A percentile compares a stretch with the other conserved stretches of the same genome.
Evolutionary conservation across 345 rosid genomes (phyloP).

Genomic region (Moricandia arvensis): DNA sequence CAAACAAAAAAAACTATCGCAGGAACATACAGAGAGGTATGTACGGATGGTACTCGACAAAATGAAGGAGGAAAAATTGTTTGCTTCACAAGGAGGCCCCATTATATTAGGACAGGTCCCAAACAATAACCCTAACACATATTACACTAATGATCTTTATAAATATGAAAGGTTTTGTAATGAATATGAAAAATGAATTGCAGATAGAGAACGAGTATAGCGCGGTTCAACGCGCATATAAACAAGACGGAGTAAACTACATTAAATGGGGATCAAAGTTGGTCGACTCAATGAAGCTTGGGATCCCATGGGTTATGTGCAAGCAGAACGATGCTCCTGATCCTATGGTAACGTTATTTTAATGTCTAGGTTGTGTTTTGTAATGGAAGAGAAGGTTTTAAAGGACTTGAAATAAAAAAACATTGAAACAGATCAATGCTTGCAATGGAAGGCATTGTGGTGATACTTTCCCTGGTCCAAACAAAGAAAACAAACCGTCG

Average conservation of each 20-base stretch:
- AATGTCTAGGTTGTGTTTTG: neutral
- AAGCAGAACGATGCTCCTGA: constrained; percentile 86
- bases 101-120: constrained; percentile 58
- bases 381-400: neutral
- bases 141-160: neutral
- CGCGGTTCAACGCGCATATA: constrained; percentile 64
- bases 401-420: neutral
- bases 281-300: constrained; percentile 50
- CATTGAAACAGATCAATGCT: constrained; percentile 61
- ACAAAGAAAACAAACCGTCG: constrained; percentile 72
- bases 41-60: constrained; percentile 47
- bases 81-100: constrained; percentile 67
- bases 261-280: constrained; percentile 72
- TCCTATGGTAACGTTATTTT: constrained; percentile 50
- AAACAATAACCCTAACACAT: neutral
- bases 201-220: constrained; percentile 95
- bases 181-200: neutral
- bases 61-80: constrained; percentile 52
- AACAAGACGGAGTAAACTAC: constrained; percentile 54
- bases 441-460: constrained; percentile 99
- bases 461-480: constrained; percentile 90
- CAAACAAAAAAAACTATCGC: constrained; percentile 1
- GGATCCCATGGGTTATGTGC: constrained; percentile 97
- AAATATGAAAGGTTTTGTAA: neutral
- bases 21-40: constrained; percentile 60